A percentile compares a stretch with the other conserved stretches of the same genome.
phyloP scores from a whole-genome alignment of 257 asterid genomes.

The Lantana camara region DNA sequence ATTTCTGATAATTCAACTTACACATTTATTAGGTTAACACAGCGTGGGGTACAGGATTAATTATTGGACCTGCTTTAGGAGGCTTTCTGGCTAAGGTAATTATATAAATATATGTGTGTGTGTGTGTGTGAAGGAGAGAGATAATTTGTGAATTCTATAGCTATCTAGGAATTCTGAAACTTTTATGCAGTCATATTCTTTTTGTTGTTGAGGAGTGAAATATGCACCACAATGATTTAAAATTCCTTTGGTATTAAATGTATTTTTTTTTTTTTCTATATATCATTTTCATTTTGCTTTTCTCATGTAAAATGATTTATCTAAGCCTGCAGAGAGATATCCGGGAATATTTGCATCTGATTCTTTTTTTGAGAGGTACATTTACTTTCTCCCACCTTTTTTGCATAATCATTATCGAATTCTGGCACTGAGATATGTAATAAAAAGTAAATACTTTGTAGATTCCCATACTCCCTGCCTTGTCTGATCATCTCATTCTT shows the following conservation, averaged over 20 bases:
- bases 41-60: slow-evolving; percentile 83
- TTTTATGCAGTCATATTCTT: too few relatives aligned
- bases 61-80: slow-evolving; percentile 90
- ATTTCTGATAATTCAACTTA: slow-evolving; percentile 20
- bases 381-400: slow-evolving; percentile 1
- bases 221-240: too few relatives aligned
- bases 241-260: too few relatives aligned
- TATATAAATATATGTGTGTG: neutral
- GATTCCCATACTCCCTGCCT: slow-evolving; percentile 84
- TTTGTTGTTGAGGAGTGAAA: too few relatives aligned
- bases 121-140: neutral
- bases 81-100: slow-evolving; percentile 89
- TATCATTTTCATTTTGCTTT: slow-evolving; percentile 4
- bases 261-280: slow-evolving; percentile 10
- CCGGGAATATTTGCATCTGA: slow-evolving; percentile 62
- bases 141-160: slow-evolving; percentile 1
- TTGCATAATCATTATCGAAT: neutral
- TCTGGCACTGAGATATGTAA: slow-evolving; percentile 11
- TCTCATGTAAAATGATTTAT: slow-evolving; percentile 10
- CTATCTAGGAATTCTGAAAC: slow-evolving; percentile 7
- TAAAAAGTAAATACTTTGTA: slow-evolving; percentile 27
- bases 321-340: slow-evolving; percentile 80
- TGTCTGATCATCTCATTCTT: slow-evolving; percentile 61
- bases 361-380: slow-evolving; percentile 66
- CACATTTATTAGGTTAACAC: slow-evolving; percentile 62